Percentiles rank a stretch among this genome's conserved stretches.
Conservation (phyloP, 805 yeast genomes). For the Starmerella khaoyaiensis region DNA sequence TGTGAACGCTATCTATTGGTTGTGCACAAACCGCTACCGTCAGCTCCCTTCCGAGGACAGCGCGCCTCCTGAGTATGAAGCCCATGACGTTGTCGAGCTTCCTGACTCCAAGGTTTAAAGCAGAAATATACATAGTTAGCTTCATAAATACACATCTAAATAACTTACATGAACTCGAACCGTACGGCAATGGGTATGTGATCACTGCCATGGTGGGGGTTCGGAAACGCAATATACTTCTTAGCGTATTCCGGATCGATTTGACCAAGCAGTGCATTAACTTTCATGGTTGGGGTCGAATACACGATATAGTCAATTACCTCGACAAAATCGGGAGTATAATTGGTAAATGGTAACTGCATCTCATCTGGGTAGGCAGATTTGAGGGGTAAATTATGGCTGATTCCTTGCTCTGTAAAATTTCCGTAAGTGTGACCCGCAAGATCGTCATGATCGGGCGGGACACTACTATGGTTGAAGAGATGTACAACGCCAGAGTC, state of each 20-base stretch:
- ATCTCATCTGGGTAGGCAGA: slow-evolving; percentile 76
- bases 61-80: too few relatives aligned
- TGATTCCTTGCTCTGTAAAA: slow-evolving; percentile 78
- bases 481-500: slow-evolving; percentile 89
- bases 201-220: slow-evolving; percentile 86
- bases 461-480: slow-evolving; percentile 67
- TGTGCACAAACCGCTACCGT: slow-evolving; percentile 1
- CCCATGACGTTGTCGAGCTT: too few relatives aligned
- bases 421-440: slow-evolving; percentile 82
- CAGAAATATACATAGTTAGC: too few relatives aligned
- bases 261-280: slow-evolving; percentile 74
- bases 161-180: slow-evolving; percentile 43
- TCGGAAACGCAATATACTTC: slow-evolving; percentile 82
- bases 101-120: too few relatives aligned
- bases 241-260: slow-evolving; percentile 66
- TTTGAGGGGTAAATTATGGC: slow-evolving; percentile 65
- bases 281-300: slow-evolving; percentile 65
- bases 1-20: neutral
- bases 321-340: slow-evolving; percentile 84
- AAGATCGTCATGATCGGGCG: slow-evolving; percentile 59
- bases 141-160: neutral
- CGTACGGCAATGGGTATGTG: slow-evolving; percentile 78
- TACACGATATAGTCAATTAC: slow-evolving; percentile 95
- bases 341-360: slow-evolving; percentile 88
- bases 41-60: too few relatives aligned